phyloP scores from a whole-genome alignment of 1,284 basidiomycete genomes.

The Marasmius fiardii region DNA sequence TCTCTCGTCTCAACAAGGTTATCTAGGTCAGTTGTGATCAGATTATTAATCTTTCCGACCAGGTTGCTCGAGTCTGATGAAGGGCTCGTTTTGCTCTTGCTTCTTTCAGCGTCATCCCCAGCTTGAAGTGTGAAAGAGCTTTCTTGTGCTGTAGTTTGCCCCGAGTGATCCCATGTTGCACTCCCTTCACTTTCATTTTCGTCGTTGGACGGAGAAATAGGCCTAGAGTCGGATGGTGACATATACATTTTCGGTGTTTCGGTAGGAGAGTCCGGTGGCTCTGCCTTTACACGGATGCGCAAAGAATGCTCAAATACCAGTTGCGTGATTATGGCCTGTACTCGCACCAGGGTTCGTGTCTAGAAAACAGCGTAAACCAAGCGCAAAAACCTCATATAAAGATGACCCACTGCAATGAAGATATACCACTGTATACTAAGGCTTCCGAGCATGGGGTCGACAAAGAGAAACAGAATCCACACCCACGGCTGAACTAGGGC shows the following conservation, averaged over 20 bases:
- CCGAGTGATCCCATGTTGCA: neutral
- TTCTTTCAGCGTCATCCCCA: neutral
- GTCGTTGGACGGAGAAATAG: conserved; percentile 2
- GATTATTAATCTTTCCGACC: conserved; percentile 45
- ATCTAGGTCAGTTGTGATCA: conserved; percentile 25
- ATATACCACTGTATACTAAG: conserved; percentile 43
- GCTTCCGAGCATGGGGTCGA: conserved; percentile 48
- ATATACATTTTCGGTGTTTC: conserved; percentile 4
- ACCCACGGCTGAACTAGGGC: conserved; percentile 48
- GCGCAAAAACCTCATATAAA: neutral
- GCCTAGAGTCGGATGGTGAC: too few relatives aligned
- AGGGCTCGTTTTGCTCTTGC: neutral
- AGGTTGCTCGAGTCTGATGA: too few relatives aligned
- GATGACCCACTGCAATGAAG: conserved; percentile 33
- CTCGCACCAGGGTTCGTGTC: conserved; percentile 46
- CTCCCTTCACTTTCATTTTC: conserved; percentile 2
- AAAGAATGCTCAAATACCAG: conserved; percentile 71
- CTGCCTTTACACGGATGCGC: conserved; percentile 61
- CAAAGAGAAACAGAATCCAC: conserved; percentile 61
- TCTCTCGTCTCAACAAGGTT: conserved; percentile 23
- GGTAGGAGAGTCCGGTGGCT: conserved; percentile 22
- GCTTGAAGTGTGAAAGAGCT: too few relatives aligned
- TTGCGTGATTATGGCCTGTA: conserved; percentile 64
- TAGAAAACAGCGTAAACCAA: conserved; percentile 14
- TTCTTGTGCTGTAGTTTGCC: neutral